Conservation (phyloP, 2,329 filamentous ascomycete species). For the Chrysosporium keratinophilum region DNA sequence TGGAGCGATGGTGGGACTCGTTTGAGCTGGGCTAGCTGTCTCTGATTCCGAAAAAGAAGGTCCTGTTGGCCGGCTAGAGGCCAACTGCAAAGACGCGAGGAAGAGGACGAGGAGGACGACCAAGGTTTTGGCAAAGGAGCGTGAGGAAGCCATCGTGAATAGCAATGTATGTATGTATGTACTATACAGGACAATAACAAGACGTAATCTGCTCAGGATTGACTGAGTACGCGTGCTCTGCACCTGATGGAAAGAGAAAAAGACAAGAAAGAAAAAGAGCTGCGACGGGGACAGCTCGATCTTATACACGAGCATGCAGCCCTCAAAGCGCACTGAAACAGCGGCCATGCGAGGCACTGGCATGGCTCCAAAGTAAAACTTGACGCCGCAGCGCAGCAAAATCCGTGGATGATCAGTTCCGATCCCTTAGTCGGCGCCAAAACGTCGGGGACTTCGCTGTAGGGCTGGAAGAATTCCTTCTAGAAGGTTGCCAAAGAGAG, state of each 20-base stretch:
- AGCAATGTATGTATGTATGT: background rate
- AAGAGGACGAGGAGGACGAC: background rate
- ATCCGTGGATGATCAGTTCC: background rate
- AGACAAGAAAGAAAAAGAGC: background rate
- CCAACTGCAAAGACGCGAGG: background rate
- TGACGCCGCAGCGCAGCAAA: background rate
- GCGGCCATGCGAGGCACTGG: background rate
- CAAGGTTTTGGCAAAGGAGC: background rate
- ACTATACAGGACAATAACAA: background rate
- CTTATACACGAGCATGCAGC: slow-evolving; percentile 3
- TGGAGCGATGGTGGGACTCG: background rate
- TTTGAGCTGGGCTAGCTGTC: background rate
- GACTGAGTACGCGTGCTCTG: background rate
- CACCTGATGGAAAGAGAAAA: slow-evolving; percentile 3
- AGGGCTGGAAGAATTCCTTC: slow-evolving; percentile 11
- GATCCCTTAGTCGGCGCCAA: background rate
- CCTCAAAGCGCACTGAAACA: background rate
- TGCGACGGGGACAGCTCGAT: background rate
- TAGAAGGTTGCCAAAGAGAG: slow-evolving; percentile 6
- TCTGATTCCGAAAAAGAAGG: background rate
- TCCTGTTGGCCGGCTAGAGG: background rate
- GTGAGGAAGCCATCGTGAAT: background rate
- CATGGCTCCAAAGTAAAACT: background rate
- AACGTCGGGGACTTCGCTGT: background rate
- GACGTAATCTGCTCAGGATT: background rate